Percentiles rank a stretch among this genome's conserved stretches.
Evolutionary conservation across 805 yeast genomes (phyloP).

Genomic region (Yarrowia porcina): DNA sequence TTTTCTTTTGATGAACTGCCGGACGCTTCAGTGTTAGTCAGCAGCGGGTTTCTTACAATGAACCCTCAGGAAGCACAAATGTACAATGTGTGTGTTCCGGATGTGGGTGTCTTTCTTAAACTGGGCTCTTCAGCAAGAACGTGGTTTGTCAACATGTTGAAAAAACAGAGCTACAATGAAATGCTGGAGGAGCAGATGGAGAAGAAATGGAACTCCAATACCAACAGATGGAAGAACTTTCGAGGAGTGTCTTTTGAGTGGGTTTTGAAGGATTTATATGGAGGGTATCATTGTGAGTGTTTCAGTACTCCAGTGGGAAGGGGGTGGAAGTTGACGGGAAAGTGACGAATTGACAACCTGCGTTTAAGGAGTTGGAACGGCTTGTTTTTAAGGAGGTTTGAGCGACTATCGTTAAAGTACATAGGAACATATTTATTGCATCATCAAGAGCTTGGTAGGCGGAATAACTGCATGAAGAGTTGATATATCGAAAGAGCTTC

Average conservation of each 20-base stretch:
- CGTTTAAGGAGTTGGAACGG: too few relatives aligned
- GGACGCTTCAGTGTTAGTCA: constrained; percentile 31
- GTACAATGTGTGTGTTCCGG: constrained; percentile 39
- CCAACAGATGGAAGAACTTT: constrained; percentile 45
- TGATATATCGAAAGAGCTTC: too few relatives aligned
- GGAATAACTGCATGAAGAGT: too few relatives aligned
- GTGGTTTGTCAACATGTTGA: constrained; percentile 39
- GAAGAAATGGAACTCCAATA: constrained; percentile 36
- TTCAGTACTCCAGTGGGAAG: constrained; percentile 58
- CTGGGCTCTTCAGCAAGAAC: constrained; percentile 36
- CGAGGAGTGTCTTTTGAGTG: constrained; percentile 52
- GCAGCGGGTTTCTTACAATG: constrained; percentile 39
- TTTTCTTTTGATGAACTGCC: constrained; percentile 34
- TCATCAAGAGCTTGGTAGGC: too few relatives aligned
- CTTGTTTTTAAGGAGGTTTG: too few relatives aligned
- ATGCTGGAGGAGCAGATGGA: constrained; percentile 37
- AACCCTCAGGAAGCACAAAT: constrained; percentile 37
- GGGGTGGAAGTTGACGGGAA: constrained; percentile 56
- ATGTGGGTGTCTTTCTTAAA: constrained; percentile 40
- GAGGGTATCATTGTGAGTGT: constrained; percentile 55
- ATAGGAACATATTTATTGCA: background rate
- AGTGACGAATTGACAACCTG: too few relatives aligned
- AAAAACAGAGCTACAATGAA: constrained; percentile 40
- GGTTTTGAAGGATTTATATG: constrained; percentile 54
- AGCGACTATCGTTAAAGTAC: too few relatives aligned